Evolutionary conservation across 345 rosid genomes (phyloP).

Genomic region (Salix purpurea): DNA sequence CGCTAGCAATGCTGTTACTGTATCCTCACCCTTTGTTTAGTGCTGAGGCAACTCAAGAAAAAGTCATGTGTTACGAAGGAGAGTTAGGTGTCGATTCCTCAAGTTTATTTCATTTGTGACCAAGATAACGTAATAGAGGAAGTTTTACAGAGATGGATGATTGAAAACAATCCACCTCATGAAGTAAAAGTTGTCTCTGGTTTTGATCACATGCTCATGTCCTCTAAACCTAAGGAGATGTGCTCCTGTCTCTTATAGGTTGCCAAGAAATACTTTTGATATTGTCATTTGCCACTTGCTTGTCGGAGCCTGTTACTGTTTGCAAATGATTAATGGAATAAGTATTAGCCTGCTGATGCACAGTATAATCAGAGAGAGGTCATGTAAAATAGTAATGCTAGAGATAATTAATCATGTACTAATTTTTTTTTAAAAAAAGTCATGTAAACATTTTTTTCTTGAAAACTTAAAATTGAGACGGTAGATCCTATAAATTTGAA

Average conservation of each 20-base stretch:
- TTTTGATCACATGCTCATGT: slow-evolving; percentile 30
- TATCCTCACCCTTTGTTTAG: neutral
- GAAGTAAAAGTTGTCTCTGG: slow-evolving; percentile 13
- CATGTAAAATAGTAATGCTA: too few relatives aligned
- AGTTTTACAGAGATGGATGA: slow-evolving; percentile 15
- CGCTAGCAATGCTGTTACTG: slow-evolving; percentile 8
- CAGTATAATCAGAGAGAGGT: too few relatives aligned
- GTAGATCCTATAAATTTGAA: too few relatives aligned
- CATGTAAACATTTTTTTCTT: too few relatives aligned
- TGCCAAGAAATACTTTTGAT: slow-evolving; percentile 8
- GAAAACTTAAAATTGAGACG: too few relatives aligned
- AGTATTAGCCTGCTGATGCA: too few relatives aligned
- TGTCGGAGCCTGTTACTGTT: too few relatives aligned
- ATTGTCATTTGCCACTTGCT: neutral
- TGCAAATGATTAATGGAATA: too few relatives aligned
- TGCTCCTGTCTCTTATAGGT: slow-evolving; percentile 13
- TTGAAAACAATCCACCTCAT: slow-evolving; percentile 10
- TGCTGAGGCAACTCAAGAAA: neutral
- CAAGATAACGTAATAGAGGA: neutral
- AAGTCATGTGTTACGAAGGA: slow-evolving; percentile 6
- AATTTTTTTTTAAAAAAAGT: too few relatives aligned
- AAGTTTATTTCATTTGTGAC: too few relatives aligned
- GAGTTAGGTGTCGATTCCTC: slow-evolving; percentile 6
- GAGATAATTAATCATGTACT: too few relatives aligned
- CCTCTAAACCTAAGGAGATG: slow-evolving; percentile 22